A percentile compares a stretch with the other conserved stretches of the same genome.
These are phyloP conservation scores for Rhizoclosmatium globosum DNA, from an alignment of 192 early-diverging fungal genomes.

Conservation along the genomic window DNA sequence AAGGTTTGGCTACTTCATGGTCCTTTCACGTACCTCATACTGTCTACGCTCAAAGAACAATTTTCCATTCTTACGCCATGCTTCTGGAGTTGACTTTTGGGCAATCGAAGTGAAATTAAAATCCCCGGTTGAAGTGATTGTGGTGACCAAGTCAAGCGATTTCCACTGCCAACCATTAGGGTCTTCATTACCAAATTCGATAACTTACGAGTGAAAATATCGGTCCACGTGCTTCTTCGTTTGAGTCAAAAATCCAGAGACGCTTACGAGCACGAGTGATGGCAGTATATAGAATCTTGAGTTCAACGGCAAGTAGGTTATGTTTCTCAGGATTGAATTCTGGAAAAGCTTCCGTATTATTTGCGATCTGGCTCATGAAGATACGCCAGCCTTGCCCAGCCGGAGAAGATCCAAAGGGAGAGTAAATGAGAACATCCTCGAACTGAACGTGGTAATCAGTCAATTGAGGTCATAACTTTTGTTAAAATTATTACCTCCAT, in stretches of 20 bases:
- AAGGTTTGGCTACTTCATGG: no score
- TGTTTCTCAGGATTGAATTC: constrained; percentile 26
- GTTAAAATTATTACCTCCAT: constrained; percentile 11
- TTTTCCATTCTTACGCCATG: constrained; percentile 19
- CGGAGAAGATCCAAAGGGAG: neutral
- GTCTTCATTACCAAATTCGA: no score
- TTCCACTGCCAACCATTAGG: neutral
- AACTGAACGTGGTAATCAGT: neutral
- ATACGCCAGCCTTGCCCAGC: constrained; percentile 19
- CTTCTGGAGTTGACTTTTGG: constrained; percentile 27
- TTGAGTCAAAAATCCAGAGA: constrained; percentile 11
- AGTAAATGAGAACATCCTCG: neutral
- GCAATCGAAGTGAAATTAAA: constrained; percentile 16
- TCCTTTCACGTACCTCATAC: neutral
- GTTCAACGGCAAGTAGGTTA: constrained; percentile 37
- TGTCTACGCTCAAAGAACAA: constrained; percentile 23
- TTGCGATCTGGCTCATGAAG: neutral
- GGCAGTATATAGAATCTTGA: constrained; percentile 40
- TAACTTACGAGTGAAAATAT: constrained; percentile 2
- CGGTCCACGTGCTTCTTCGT: neutral
- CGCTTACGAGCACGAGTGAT: constrained; percentile 32
- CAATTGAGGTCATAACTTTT: constrained; percentile 5
- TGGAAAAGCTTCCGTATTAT: neutral
- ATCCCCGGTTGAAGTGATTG: neutral
- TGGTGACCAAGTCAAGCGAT: constrained; percentile 10